Percentiles rank a stretch among this genome's conserved stretches.
Conservation (phyloP, 345 rosid genomes). For the Sisymbrium altissimum region DNA sequence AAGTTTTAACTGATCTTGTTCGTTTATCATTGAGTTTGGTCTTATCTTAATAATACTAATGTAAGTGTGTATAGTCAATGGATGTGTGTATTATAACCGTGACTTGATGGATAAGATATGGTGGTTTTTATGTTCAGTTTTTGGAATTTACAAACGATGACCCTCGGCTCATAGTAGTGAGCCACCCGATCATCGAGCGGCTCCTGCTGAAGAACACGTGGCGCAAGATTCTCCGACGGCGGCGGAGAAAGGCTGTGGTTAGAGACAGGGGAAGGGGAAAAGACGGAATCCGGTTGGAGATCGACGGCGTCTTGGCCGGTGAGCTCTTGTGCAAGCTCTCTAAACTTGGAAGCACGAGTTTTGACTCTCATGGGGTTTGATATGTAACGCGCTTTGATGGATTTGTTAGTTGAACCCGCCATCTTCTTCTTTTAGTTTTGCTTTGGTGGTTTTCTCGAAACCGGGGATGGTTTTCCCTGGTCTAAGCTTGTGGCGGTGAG, state of each 20-base stretch:
- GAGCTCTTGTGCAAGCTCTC: slow-evolving; percentile 81
- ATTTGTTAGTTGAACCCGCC: slow-evolving; percentile 1
- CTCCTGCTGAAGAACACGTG: slow-evolving; percentile 15
- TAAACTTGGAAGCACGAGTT: slow-evolving; percentile 64
- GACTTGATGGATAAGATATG: too few species aligned
- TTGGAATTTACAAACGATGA: too few species aligned
- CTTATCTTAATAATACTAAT: too few species aligned
- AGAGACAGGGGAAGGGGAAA: slow-evolving; percentile 20
- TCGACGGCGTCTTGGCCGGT: slow-evolving; percentile 88
- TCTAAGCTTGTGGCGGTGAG: slow-evolving; percentile 18
- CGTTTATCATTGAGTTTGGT: too few species aligned
- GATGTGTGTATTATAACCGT: too few species aligned
- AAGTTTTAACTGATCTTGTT: too few species aligned
- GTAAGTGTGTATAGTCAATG: too few species aligned
- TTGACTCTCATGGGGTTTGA: slow-evolving; percentile 77
- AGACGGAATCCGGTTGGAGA: slow-evolving; percentile 5
- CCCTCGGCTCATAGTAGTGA: slow-evolving; percentile 17
- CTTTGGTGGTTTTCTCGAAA: slow-evolving; percentile 17
- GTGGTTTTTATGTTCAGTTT: too few species aligned
- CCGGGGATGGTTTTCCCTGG: not conserved
- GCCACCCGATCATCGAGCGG: slow-evolving; percentile 6
- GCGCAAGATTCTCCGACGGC: slow-evolving; percentile 22
- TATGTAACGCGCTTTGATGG: slow-evolving; percentile 72
- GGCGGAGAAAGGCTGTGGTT: slow-evolving; percentile 32
- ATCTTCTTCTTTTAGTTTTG: slow-evolving; percentile 34